Conservation (phyloP, 2,329 filamentous ascomycete genomes). For the Colletotrichum destructivum region DNA sequence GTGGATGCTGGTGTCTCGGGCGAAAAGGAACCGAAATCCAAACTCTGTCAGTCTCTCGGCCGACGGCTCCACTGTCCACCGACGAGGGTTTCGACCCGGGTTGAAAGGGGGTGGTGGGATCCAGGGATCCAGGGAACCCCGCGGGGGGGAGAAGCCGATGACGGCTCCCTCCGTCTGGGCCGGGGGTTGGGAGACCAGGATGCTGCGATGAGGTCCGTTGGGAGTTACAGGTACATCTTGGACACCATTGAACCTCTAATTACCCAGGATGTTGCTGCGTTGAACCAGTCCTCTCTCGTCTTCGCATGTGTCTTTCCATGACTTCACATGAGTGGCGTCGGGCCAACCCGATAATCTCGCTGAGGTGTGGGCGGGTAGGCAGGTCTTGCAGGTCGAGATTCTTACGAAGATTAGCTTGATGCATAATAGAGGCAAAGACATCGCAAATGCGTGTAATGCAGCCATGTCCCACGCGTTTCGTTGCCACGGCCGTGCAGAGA, state of each 20-base stretch:
- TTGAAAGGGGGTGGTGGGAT: neutral
- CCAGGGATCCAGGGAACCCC: neutral
- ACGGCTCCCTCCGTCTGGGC: constrained; percentile 25
- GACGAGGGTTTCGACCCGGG: neutral
- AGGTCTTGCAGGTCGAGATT: no score
- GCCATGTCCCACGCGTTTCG: no score
- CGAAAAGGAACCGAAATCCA: constrained; percentile 15
- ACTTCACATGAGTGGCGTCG: neutral
- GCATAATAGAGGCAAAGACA: no score
- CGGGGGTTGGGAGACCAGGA: neutral
- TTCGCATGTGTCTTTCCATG: neutral
- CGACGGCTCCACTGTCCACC: neutral
- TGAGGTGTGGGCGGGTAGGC: no score
- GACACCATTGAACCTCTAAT: neutral
- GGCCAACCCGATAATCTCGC: no score
- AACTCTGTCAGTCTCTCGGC: constrained; percentile 9
- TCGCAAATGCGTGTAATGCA: no score
- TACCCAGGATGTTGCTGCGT: no score
- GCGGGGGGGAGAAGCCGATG: neutral
- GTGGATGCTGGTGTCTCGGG: constrained; percentile 5
- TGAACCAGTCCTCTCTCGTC: neutral
- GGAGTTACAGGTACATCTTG: no score
- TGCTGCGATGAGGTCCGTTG: neutral
- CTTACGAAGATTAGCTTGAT: no score
- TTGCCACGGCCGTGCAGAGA: no score